Evolutionary conservation across 257 asterid species (phyloP).

Genomic region (Solanum neorickii): DNA sequence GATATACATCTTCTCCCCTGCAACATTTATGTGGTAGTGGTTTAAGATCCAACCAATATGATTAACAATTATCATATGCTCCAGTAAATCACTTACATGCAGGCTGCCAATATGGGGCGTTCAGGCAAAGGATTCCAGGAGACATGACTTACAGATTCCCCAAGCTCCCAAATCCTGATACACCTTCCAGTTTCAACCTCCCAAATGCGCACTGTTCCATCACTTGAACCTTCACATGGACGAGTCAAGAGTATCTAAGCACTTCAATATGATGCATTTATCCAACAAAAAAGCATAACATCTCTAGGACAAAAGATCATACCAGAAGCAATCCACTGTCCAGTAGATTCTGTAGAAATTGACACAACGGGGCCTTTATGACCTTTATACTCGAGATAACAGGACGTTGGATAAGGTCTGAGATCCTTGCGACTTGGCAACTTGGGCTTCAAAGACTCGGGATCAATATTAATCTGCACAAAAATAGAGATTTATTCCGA

Average conservation of each 20-base stretch:
- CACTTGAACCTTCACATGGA: conserved; percentile 63
- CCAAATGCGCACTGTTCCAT: conserved; percentile 94
- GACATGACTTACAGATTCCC: conserved; percentile 59
- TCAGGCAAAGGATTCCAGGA: conserved; percentile 85
- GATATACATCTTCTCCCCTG: conserved; percentile 73
- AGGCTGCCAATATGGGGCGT: conserved; percentile 73
- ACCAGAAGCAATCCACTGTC: conserved; percentile 99
- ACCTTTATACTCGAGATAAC: conserved; percentile 94
- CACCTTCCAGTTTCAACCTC: conserved; percentile 98
- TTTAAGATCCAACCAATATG: conserved; percentile 1
- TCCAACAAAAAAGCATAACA: not conserved
- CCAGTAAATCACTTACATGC: conserved; percentile 40
- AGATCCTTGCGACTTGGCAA: conserved; percentile 87
- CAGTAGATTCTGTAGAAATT: conserved; percentile 64
- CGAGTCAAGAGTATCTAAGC: not conserved
- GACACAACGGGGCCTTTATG: conserved; percentile 81
- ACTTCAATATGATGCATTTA: not conserved
- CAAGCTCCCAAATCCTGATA: conserved; percentile 67
- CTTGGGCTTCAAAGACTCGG: conserved; percentile 92
- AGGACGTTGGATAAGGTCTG: conserved; percentile 80
- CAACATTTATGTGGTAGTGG: conserved; percentile 1
- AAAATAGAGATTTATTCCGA: not conserved
- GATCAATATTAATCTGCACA: conserved; percentile 85
- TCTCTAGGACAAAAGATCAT: conserved; percentile 3
- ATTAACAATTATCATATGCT: conserved; percentile 1